Evolutionary conservation across 768 basidiomycete genomes (phyloP).

Genomic region (Xerocomellus chrysenteron): DNA sequence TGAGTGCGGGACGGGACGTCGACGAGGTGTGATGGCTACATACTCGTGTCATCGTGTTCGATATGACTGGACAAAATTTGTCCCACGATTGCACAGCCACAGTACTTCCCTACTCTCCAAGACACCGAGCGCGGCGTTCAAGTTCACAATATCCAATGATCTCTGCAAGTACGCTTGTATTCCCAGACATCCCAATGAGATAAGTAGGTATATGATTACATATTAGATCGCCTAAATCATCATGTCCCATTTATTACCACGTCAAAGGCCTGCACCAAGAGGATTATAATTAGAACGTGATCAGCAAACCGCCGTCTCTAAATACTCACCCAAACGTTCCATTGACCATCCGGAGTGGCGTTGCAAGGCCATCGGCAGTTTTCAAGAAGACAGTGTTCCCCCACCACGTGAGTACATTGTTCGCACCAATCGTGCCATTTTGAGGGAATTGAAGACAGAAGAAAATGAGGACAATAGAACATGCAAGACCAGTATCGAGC

Average conservation of each 20-base stretch:
- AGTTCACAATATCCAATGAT: neutral
- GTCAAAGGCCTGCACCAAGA: constrained; percentile 10
- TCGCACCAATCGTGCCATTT: constrained; percentile 57
- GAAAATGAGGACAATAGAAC: constrained; percentile 56
- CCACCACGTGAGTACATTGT: constrained; percentile 65
- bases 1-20: constrained; percentile 11
- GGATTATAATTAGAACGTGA: neutral
- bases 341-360: constrained; percentile 11
- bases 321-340: constrained; percentile 31
- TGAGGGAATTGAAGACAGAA: constrained; percentile 62
- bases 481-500: constrained; percentile 66
- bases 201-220: neutral
- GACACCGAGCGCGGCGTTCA: neutral
- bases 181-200: neutral
- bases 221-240: neutral
- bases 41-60: too few species aligned
- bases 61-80: neutral
- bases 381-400: constrained; percentile 50
- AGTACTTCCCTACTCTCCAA: neutral
- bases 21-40: constrained; percentile 10
- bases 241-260: constrained; percentile 6
- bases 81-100: constrained; percentile 22
- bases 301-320: neutral
- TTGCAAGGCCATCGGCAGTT: constrained; percentile 29
- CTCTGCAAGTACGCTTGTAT: neutral